Conservation (phyloP, 495 filamentous ascomycete species). For the Parathielavia appendiculata region DNA sequence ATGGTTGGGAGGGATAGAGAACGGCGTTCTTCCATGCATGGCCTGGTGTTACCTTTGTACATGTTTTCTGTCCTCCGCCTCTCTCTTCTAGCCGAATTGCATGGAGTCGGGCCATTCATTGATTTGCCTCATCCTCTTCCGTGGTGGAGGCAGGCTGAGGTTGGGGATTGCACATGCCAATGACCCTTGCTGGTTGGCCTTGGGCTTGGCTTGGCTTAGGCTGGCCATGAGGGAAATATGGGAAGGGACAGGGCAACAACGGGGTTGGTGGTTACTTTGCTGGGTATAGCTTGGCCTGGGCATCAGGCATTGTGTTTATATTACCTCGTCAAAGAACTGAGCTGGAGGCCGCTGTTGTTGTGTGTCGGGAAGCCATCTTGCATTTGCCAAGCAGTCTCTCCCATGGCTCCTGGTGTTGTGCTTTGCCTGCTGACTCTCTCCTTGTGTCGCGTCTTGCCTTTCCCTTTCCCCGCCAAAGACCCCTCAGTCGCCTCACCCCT, state of each 20-base stretch:
- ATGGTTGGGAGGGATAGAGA: not conserved
- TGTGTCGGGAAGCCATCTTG: not conserved
- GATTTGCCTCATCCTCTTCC: not conserved
- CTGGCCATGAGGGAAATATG: too few relatives aligned
- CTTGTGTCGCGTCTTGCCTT: too few relatives aligned
- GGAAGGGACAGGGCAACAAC: not conserved
- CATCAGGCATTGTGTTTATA: not conserved
- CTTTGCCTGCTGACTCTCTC: too few relatives aligned
- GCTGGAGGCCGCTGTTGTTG: not conserved
- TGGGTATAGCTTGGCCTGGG: not conserved
- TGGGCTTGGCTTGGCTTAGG: not conserved
- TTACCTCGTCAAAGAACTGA: not conserved
- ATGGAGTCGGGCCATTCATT: not conserved
- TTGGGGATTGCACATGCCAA: not conserved
- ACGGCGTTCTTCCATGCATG: not conserved
- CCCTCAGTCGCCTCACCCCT: too few relatives aligned
- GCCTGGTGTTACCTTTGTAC: not conserved
- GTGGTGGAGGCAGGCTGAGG: not conserved
- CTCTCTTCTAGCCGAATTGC: not conserved
- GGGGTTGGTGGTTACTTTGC: not conserved
- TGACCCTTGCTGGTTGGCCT: not conserved
- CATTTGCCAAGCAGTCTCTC: too few relatives aligned
- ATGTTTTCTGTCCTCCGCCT: not conserved
- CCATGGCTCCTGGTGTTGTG: too few relatives aligned
- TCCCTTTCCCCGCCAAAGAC: too few relatives aligned